These are phyloP conservation scores for Magnaporthiopsis poae DNA, from an alignment of 2,329 filamentous ascomycete species.

Conservation along the genomic window DNA sequence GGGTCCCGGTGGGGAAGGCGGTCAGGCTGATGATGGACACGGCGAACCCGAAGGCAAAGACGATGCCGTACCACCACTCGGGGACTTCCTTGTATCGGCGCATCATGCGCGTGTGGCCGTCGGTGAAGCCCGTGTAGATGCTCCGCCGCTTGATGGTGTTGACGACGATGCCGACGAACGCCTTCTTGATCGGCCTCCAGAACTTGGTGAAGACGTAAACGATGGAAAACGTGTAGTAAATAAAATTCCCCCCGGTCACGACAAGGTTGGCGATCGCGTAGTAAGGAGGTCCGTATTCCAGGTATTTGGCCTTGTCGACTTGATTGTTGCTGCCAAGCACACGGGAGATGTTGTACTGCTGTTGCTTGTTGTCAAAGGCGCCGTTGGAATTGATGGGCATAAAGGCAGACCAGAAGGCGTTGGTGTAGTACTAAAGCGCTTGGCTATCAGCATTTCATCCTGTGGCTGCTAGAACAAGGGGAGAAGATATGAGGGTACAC, in stretches of 20 bases:
- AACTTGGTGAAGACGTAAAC: conserved; percentile 33
- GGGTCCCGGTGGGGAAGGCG: conserved; percentile 23
- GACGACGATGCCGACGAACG: conserved; percentile 28
- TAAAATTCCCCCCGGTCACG: conserved; percentile 32
- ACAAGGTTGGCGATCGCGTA: conserved; percentile 33
- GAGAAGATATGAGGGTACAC: background rate
- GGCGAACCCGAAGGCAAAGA: conserved; percentile 21
- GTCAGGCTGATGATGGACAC: conserved; percentile 24
- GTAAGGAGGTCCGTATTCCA: conserved; percentile 32
- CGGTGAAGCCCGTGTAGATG: conserved; percentile 32
- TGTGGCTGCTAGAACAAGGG: background rate
- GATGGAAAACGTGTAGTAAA: conserved; percentile 34
- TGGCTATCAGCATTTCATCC: background rate
- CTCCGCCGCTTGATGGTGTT: conserved; percentile 26
- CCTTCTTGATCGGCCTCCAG: conserved; percentile 26
- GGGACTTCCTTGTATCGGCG: conserved; percentile 33
- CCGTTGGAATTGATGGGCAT: conserved; percentile 38
- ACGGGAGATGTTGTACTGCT: conserved; percentile 29
- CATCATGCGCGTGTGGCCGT: conserved; percentile 34
- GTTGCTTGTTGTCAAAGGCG: conserved; percentile 35
- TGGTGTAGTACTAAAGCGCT: conserved; percentile 25
- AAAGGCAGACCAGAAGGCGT: conserved; percentile 33
- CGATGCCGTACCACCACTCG: conserved; percentile 37
- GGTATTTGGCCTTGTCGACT: conserved; percentile 28
- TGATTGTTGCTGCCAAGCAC: conserved; percentile 27